Conservation (phyloP, 495 filamentous ascomycete species). For the Cercophora sp. region DNA sequence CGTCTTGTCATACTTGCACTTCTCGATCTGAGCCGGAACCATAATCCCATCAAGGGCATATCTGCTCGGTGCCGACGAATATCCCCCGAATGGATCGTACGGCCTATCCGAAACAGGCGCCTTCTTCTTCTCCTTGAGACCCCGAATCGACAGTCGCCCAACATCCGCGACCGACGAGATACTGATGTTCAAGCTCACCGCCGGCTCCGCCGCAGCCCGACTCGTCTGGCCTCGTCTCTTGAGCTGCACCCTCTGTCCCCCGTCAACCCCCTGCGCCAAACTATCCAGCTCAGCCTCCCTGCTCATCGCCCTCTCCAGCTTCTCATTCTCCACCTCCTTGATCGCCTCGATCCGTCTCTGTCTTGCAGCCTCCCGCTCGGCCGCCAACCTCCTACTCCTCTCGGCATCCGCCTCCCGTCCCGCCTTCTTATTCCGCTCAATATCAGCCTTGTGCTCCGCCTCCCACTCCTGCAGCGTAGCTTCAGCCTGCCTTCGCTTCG, state of each 20-base stretch:
- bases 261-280: constrained; percentile 35
- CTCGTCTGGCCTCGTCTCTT: constrained; percentile 57
- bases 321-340: constrained; percentile 53
- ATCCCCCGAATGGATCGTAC: constrained; percentile 85
- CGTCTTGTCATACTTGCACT: constrained; percentile 17
- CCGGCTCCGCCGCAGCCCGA: constrained; percentile 7
- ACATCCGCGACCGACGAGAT: constrained; percentile 18
- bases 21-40: constrained; percentile 51
- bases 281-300: constrained; percentile 49
- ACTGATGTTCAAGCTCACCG: constrained; percentile 1
- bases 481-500: constrained; percentile 60
- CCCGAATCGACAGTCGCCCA: constrained; percentile 61
- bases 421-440: constrained; percentile 64
- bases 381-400: constrained; percentile 32
- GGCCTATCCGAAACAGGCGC: constrained; percentile 46
- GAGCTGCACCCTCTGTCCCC: constrained; percentile 51
- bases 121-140: constrained; percentile 61
- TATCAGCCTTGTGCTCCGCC: constrained; percentile 64
- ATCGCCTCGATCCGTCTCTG: constrained; percentile 58
- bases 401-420: constrained; percentile 57
- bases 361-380: constrained; percentile 50
- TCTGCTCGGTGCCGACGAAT: constrained; percentile 63
- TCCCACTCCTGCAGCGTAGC: constrained; percentile 60
- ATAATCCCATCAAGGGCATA: constrained; percentile 64
- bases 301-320: constrained; percentile 45